Evolutionary conservation across 768 basidiomycete genomes (phyloP).

Genomic region (Termitomyces sp.): DNA sequence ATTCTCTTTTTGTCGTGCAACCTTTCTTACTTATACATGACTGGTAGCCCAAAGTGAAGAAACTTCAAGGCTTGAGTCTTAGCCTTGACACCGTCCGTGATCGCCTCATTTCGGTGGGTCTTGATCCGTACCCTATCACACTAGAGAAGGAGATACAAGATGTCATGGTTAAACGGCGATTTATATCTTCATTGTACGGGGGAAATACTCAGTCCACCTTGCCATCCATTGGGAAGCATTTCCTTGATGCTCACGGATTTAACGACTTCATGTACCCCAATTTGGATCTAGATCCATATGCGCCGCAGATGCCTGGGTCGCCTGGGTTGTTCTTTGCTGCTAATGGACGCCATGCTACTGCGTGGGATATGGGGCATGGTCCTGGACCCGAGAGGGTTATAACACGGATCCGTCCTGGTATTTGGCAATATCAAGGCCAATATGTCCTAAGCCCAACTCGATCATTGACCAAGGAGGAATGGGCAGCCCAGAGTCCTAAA

Average conservation of each 20-base stretch:
- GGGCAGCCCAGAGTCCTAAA: slow-evolving; percentile 6
- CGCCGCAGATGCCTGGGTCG: slow-evolving; percentile 25
- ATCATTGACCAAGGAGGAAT: slow-evolving; percentile 27
- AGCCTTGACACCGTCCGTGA: slow-evolving; percentile 9
- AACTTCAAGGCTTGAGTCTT: background rate
- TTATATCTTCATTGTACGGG: slow-evolving; percentile 7
- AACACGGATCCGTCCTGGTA: background rate
- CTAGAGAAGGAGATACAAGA: slow-evolving; percentile 2
- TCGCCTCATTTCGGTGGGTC: slow-evolving; percentile 5
- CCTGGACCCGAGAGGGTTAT: background rate
- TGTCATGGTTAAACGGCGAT: slow-evolving; percentile 5
- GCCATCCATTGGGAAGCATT: slow-evolving; percentile 12
- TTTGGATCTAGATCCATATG: slow-evolving; percentile 18
- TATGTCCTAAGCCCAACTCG: slow-evolving; percentile 27
- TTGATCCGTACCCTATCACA: slow-evolving; percentile 2
- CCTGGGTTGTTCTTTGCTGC: slow-evolving; percentile 19
- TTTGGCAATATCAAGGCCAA: slow-evolving; percentile 33
- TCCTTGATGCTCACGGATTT: slow-evolving; percentile 17
- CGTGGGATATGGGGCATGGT: background rate
- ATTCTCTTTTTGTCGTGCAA: background rate
- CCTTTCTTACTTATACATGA: background rate
- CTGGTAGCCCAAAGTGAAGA: background rate
- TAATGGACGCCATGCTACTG: background rate
- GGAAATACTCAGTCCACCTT: slow-evolving; percentile 5
- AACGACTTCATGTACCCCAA: slow-evolving; percentile 26